Evolutionary conservation across 108 stramenopile genomes (phyloP).

Genomic region (Mayamaea pseudoterrestris): DNA sequence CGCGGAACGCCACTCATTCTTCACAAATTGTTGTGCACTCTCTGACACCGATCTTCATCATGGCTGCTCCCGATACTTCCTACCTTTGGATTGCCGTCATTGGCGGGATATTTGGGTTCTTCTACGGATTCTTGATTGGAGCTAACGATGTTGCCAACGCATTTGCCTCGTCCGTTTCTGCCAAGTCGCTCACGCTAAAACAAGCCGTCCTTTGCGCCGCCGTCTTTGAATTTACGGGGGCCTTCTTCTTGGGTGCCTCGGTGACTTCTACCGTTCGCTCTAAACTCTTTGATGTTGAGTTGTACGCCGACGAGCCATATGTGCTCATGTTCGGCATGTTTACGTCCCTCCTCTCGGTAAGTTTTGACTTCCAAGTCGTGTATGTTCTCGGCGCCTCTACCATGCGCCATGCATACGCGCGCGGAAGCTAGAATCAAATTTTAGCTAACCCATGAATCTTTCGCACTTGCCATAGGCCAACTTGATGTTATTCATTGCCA

Average conservation of each 20-base stretch:
- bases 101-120: conserved; percentile 30
- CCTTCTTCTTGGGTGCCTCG: conserved; percentile 40
- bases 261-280: conserved; percentile 49
- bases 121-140: conserved; percentile 39
- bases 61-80: too few species aligned
- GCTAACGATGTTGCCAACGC: conserved; percentile 78
- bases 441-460: too few species aligned
- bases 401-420: too few species aligned
- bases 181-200: conserved; percentile 59
- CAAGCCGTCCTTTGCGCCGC: conserved; percentile 51
- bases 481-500: conserved; percentile 41
- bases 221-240: conserved; percentile 56
- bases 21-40: too few species aligned
- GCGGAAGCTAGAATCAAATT: too few species aligned
- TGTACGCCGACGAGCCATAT: conserved; percentile 31
- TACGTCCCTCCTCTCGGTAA: conserved; percentile 34
- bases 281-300: conserved; percentile 32
- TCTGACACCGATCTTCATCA: too few species aligned
- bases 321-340: conserved; percentile 55
- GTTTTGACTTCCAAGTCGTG: too few species aligned
- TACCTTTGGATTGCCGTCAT: conserved; percentile 33
- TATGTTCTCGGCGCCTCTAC: too few species aligned
- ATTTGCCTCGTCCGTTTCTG: conserved; percentile 58
- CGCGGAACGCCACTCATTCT: too few species aligned
- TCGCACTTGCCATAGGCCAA: too few species aligned